phyloP scores from a whole-genome alignment of 768 basidiomycete species.

The Trametes cingulata region DNA sequence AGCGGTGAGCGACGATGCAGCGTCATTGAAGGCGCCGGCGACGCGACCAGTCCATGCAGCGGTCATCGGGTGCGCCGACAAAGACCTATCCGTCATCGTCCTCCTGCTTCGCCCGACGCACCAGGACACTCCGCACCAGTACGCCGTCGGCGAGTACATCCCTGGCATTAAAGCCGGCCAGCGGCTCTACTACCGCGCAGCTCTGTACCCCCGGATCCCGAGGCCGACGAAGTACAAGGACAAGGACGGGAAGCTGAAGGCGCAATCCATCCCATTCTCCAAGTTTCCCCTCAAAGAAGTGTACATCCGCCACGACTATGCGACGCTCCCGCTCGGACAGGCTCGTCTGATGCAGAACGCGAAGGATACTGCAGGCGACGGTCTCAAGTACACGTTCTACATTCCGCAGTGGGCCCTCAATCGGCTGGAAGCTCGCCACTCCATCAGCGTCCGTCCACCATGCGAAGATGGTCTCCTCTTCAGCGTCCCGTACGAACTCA shows the following conservation, averaged over 20 bases:
- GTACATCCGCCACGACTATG: constrained; percentile 1
- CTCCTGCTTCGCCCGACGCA: neutral
- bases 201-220: neutral
- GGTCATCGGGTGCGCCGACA: neutral
- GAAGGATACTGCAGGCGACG: neutral
- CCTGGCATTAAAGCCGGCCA: neutral
- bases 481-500: neutral
- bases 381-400: neutral
- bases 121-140: neutral
- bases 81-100: neutral
- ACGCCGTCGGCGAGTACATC: constrained; percentile 2
- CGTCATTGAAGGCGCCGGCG: neutral
- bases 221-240: neutral
- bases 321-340: neutral
- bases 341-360: neutral
- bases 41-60: neutral
- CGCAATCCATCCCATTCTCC: neutral
- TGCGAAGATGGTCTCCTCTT: neutral
- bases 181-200: neutral
- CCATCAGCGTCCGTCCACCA: neutral
- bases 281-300: neutral
- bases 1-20: neutral
- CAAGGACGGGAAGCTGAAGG: too few relatives aligned
- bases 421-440: neutral
- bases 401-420: neutral